Conservation (phyloP, 805 yeast genomes). For the Torulaspora quercuum region DNA sequence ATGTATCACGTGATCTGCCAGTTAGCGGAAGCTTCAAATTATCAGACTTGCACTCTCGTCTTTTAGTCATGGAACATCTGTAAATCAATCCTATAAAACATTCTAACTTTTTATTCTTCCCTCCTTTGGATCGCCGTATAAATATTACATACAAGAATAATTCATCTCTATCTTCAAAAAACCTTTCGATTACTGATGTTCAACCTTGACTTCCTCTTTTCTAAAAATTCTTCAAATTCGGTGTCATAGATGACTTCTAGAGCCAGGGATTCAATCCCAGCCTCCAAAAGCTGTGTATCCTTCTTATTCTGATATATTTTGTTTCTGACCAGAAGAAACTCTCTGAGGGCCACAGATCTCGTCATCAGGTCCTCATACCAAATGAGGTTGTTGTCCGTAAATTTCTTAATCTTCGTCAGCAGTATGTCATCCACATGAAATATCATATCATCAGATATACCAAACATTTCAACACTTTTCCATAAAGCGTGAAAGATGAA, state of each 20-base stretch:
- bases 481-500: constrained; percentile 13
- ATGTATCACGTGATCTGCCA: constrained; percentile 1
- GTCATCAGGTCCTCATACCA: constrained; percentile 20
- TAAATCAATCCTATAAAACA: too few species aligned
- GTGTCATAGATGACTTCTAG: constrained; percentile 3
- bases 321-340: constrained; percentile 12
- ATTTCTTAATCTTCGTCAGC: constrained; percentile 17
- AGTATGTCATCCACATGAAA: constrained; percentile 20
- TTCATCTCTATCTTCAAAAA: too few species aligned
- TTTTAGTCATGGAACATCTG: too few species aligned
- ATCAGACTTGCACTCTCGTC: too few species aligned
- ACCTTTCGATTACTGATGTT: constrained; percentile 23
- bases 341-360: constrained; percentile 19
- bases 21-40: too few species aligned
- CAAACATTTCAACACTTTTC: constrained; percentile 15
- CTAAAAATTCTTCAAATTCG: constrained; percentile 15
- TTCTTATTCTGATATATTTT: constrained; percentile 3
- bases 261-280: not conserved
- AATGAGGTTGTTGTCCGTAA: constrained; percentile 16
- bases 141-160: too few species aligned
- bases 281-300: not conserved
- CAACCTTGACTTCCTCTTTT: constrained; percentile 20
- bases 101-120: too few species aligned
- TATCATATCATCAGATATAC: constrained; percentile 12
- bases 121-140: too few species aligned